Evolutionary conservation across 768 basidiomycete species (phyloP).

Genomic region (Tylopilus subfusipes): DNA sequence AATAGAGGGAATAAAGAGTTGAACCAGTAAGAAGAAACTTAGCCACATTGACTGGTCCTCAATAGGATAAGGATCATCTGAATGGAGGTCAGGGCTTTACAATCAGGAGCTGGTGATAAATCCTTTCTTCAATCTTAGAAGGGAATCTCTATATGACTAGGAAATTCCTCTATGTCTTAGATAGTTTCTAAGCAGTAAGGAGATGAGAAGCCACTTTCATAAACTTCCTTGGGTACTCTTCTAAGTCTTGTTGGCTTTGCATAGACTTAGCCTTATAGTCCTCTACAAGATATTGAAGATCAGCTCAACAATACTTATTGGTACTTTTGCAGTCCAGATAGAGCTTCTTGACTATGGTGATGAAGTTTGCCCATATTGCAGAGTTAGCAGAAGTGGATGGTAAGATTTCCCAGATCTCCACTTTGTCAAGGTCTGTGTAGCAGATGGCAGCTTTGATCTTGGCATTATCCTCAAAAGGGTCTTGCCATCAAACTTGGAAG

Average conservation of each 20-base stretch:
- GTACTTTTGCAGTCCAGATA: background rate
- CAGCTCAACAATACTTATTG: background rate
- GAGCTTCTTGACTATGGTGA: background rate
- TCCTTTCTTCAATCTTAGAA: no score
- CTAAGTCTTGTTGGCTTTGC: background rate
- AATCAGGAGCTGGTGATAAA: background rate
- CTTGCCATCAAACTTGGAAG: background rate
- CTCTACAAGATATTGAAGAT: background rate
- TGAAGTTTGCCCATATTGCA: background rate
- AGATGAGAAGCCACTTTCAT: background rate
- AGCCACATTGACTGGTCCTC: background rate
- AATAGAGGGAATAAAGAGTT: background rate
- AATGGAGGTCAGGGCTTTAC: background rate
- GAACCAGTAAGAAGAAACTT: background rate
- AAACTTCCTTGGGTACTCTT: background rate
- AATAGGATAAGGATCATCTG: background rate
- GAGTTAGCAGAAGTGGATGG: background rate
- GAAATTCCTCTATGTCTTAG: background rate
- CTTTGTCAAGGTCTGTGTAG: background rate
- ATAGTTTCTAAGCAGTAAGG: background rate
- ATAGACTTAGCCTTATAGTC: background rate
- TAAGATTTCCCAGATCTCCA: background rate
- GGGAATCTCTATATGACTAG: background rate
- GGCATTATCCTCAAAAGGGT: background rate
- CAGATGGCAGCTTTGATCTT: background rate